Evolutionary conservation across 1,284 basidiomycete genomes (phyloP).

Genomic region (Neonothopanus nambi): DNA sequence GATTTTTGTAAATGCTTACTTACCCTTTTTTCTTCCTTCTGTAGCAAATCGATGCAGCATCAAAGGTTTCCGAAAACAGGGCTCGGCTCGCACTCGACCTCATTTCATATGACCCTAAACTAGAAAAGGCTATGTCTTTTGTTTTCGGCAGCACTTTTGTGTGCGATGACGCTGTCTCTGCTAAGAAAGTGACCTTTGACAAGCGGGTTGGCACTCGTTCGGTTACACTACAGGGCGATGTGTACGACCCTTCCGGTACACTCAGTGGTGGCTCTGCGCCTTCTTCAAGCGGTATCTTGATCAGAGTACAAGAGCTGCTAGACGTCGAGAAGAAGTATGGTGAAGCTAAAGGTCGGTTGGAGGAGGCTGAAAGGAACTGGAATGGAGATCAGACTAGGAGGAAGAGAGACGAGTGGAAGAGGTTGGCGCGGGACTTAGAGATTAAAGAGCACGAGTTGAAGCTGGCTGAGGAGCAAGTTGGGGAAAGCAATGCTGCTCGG

Average conservation of each 20-base stretch:
- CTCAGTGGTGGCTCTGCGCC: constrained; percentile 92
- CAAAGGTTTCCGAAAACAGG: constrained; percentile 79
- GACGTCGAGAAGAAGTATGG: constrained; percentile 70
- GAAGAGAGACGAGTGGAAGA: constrained; percentile 71
- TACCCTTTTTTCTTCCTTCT: constrained; percentile 6
- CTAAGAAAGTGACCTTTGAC: constrained; percentile 87
- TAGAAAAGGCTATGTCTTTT: constrained; percentile 88
- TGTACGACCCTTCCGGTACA: constrained; percentile 96
- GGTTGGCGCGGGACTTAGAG: constrained; percentile 73
- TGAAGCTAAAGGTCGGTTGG: constrained; percentile 54
- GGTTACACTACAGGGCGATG: constrained; percentile 93
- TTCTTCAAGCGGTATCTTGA: constrained; percentile 71
- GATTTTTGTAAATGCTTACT: background rate
- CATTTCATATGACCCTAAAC: constrained; percentile 84
- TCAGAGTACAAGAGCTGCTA: constrained; percentile 86
- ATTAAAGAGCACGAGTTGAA: constrained; percentile 88
- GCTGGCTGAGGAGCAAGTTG: constrained; percentile 84
- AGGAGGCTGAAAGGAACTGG: constrained; percentile 47
- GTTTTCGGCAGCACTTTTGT: constrained; percentile 95
- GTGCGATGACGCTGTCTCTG: constrained; percentile 87
- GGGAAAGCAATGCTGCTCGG: constrained; percentile 86
- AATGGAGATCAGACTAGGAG: constrained; percentile 58
- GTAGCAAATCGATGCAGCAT: constrained; percentile 79
- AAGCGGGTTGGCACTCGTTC: constrained; percentile 73
- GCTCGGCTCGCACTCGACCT: constrained; percentile 87